Percentiles rank a stretch among this genome's conserved stretches.
Evolutionary conservation across 305 asterid genomes (phyloP).

Genomic region (Solanum aculeatissimum): DNA sequence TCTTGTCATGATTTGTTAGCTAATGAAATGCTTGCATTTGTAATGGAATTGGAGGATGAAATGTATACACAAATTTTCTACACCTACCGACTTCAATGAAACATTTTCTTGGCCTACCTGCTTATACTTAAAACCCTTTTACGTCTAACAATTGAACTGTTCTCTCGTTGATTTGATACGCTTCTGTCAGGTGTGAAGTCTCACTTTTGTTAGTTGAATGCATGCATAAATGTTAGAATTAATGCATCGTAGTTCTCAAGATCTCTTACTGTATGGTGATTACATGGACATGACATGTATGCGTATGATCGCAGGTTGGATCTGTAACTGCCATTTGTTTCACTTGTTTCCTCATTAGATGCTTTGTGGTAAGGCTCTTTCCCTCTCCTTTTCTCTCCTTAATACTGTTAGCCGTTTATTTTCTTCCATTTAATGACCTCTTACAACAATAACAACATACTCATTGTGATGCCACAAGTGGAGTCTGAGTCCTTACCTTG

Average conservation of each 20-base stretch:
- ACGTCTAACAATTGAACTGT: background rate
- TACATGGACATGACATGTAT: background rate
- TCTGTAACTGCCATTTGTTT: constrained; percentile 94
- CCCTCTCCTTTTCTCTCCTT: background rate
- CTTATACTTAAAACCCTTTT: background rate
- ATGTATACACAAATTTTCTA: background rate
- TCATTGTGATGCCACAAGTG: background rate
- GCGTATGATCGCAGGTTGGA: constrained; percentile 58
- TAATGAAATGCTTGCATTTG: background rate
- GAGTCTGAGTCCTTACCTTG: background rate
- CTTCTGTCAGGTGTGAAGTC: background rate
- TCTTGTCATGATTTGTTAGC: background rate
- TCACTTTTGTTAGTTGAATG: background rate
- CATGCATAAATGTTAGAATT: background rate
- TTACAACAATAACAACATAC: background rate
- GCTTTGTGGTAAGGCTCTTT: constrained; percentile 61
- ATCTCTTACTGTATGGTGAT: background rate
- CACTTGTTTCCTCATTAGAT: constrained; percentile 83
- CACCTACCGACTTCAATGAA: background rate
- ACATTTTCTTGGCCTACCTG: background rate
- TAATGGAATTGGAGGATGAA: background rate
- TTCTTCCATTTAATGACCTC: background rate
- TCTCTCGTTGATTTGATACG: background rate
- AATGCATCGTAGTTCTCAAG: background rate
- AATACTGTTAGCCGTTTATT: background rate